These are phyloP conservation scores for Lyophyllum shimeji DNA, from an alignment of 768 basidiomycete species.

Conservation along the genomic window DNA sequence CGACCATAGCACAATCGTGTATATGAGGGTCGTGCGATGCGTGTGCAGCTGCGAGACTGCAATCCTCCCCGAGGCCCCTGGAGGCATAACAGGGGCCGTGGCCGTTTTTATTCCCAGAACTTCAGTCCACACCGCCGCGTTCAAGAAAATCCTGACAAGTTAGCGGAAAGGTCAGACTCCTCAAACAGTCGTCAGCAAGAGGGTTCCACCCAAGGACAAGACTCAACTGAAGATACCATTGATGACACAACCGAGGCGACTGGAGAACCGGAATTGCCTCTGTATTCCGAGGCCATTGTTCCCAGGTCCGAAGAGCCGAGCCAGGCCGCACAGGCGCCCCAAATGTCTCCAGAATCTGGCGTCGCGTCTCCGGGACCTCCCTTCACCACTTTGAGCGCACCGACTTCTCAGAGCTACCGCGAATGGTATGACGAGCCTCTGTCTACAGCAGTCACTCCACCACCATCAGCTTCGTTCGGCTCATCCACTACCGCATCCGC, in stretches of 20 bases:
- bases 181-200: conserved; percentile 9
- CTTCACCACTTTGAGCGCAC: conserved; percentile 11
- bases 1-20: conserved; percentile 61
- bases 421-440: conserved; percentile 46
- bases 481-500: conserved; percentile 26
- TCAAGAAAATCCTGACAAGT: conserved; percentile 20
- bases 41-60: conserved; percentile 73
- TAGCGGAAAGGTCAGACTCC: conserved; percentile 12
- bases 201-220: background rate
- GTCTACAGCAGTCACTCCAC: conserved; percentile 35
- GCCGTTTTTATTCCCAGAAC: conserved; percentile 31
- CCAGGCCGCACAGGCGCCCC: background rate
- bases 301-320: conserved; percentile 2
- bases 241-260: conserved; percentile 1
- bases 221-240: background rate
- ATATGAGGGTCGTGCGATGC: conserved; percentile 68
- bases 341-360: conserved; percentile 16
- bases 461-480: conserved; percentile 32
- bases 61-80: conserved; percentile 55
- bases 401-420: conserved; percentile 34
- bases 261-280: conserved; percentile 7
- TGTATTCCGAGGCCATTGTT: conserved; percentile 12
- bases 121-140: conserved; percentile 26
- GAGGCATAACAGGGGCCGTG: conserved; percentile 45
- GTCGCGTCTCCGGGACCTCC: conserved; percentile 19